These are phyloP conservation scores for Elsinoe fawcettii DNA, from an alignment of 2,329 filamentous ascomycete species.

Conservation along the genomic window DNA sequence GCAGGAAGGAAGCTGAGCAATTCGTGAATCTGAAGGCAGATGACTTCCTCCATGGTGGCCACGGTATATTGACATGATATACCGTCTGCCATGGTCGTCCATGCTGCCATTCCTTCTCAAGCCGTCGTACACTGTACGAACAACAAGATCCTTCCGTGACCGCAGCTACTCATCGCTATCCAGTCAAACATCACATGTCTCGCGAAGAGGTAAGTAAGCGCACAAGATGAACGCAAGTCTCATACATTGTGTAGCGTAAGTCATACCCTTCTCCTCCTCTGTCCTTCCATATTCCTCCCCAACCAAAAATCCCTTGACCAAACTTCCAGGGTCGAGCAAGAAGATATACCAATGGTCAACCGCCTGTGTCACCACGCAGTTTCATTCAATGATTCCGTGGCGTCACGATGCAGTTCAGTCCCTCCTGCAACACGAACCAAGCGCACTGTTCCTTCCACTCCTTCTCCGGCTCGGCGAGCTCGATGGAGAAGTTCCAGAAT, in stretches of 20 bases:
- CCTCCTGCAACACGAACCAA: constrained; percentile 29
- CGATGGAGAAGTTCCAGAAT: constrained; percentile 30
- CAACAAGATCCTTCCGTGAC: background rate
- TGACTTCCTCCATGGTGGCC: background rate
- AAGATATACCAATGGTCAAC: constrained; percentile 6
- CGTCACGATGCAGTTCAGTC: constrained; percentile 22
- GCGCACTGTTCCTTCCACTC: constrained; percentile 26
- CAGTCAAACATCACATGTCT: background rate
- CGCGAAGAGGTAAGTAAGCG: background rate
- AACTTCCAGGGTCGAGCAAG: background rate
- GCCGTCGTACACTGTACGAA: constrained; percentile 3
- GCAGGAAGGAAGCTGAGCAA: background rate
- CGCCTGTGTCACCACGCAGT: background rate
- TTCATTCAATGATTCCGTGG: constrained; percentile 10
- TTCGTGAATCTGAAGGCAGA: background rate
- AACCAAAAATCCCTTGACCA: background rate
- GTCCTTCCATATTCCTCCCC: background rate
- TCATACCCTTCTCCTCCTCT: background rate
- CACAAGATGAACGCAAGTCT: background rate
- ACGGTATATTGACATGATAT: constrained; percentile 5
- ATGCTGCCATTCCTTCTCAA: background rate
- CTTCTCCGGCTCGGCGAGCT: constrained; percentile 27
- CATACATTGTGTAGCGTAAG: background rate
- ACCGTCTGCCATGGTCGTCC: background rate
- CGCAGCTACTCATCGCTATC: background rate